A percentile compares a stretch with the other conserved stretches of the same genome.
phyloP scores from a whole-genome alignment of 768 basidiomycete species.

The Trametes maxima region DNA sequence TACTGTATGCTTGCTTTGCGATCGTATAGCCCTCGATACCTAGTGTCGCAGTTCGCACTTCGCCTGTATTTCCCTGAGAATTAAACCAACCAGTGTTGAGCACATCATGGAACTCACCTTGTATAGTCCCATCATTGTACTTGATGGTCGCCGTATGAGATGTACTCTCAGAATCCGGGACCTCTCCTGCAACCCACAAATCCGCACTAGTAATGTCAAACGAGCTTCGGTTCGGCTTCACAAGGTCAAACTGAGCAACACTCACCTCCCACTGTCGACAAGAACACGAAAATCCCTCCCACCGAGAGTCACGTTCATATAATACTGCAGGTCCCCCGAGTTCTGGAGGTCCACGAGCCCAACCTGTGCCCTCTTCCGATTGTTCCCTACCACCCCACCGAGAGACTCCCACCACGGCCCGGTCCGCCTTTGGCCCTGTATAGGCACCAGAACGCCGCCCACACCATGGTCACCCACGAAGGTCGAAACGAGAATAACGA shows the following conservation, averaged over 20 bases:
- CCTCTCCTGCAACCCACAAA: conserved; percentile 33
- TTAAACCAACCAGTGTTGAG: no score
- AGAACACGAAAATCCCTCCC: conserved; percentile 30
- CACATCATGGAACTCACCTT: conserved; percentile 22
- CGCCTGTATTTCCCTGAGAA: conserved; percentile 17
- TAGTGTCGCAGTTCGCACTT: conserved; percentile 31
- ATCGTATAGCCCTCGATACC: conserved; percentile 31
- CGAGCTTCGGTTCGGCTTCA: neutral
- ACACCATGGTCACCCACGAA: conserved; percentile 19
- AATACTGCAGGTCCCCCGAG: conserved; percentile 31
- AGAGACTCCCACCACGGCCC: conserved; percentile 9
- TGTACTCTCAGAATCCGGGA: conserved; percentile 26
- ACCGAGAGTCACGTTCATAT: conserved; percentile 33
- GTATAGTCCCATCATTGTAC: conserved; percentile 29
- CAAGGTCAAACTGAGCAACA: neutral
- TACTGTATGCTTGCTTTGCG: conserved; percentile 34
- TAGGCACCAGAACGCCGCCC: conserved; percentile 23
- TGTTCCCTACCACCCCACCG: conserved; percentile 8
- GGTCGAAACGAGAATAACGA: conserved; percentile 24
- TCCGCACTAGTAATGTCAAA: conserved; percentile 28
- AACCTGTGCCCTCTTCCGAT: conserved; percentile 13
- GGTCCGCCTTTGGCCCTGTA: conserved; percentile 12
- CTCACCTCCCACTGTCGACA: conserved; percentile 39
- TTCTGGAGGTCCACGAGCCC: conserved; percentile 21
- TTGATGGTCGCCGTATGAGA: conserved; percentile 25